Percentiles rank a stretch among this genome's conserved stretches.
phyloP scores from a whole-genome alignment of 257 asterid species.

The Gentiana dahurica region DNA sequence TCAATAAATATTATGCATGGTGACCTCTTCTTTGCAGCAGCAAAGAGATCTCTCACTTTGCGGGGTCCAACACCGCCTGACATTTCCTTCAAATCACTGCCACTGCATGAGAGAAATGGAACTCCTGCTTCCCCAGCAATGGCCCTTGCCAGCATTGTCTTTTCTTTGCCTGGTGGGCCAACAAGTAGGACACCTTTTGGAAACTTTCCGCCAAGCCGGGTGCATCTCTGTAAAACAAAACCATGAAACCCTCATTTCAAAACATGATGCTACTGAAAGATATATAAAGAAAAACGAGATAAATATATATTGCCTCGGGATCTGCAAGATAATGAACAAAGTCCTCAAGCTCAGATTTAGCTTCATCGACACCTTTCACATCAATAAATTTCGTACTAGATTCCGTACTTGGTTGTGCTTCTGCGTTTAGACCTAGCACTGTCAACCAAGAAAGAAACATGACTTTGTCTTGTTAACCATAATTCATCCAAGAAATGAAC shows the following conservation, averaged over 20 bases:
- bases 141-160: constrained; percentile 27
- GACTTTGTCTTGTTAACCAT: constrained; percentile 7
- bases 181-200: constrained; percentile 21
- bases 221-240: constrained; percentile 48
- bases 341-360: constrained; percentile 88
- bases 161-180: constrained; percentile 93
- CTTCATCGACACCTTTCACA: constrained; percentile 98
- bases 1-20: constrained; percentile 41
- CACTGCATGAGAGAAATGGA: too few species aligned
- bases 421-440: constrained; percentile 91
- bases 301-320: constrained; percentile 54
- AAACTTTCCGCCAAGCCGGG: constrained; percentile 87
- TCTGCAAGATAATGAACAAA: constrained; percentile 96
- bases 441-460: constrained; percentile 9
- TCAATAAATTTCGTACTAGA: constrained; percentile 76
- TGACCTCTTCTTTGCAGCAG: constrained; percentile 64
- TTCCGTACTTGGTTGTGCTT: constrained; percentile 77
- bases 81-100: constrained; percentile 50
- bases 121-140: too few species aligned
- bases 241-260: constrained; percentile 1
- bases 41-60: constrained; percentile 78
- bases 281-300: neutral
- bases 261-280: neutral
- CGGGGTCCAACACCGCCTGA: constrained; percentile 95
- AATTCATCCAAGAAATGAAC: constrained; percentile 4